Base-by-base conservation (phyloP, 2,329 filamentous ascomycete species). In the Ascosphaera acerosa region DNA sequence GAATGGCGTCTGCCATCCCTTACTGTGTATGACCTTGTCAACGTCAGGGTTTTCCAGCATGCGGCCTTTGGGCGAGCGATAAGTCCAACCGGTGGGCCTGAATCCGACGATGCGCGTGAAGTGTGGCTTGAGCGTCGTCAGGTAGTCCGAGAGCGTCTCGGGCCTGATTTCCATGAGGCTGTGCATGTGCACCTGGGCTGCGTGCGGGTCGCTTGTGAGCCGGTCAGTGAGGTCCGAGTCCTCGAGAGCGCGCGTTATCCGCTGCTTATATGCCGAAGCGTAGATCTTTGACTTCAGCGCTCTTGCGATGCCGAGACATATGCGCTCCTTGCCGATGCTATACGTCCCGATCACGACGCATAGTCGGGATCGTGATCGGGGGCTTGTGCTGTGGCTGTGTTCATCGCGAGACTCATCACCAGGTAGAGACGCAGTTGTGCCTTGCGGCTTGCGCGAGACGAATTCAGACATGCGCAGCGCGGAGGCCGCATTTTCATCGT, bases 121-220 rank as follows among this genome's bases (percentile, higher is more conserved):
- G 41, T 78, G 70, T 4, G 76, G 72, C 38, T 73, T 75, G 54
- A 80, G 76, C 20, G 66, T 62, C 42, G 73, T 67, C 4, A 94
- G 64, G 44, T 97, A 97, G 36, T 91, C 82, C 39, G 78, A 70
- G 1, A 97, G 40, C 0, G 84, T 91, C 40, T 92, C 82, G 19
- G 81, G 71, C 16, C 81, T 72, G 40, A 97, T 81, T 50, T 94
- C 84, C 61, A 87, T 87, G 6, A 97, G 61, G 43, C 76, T 81
- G 42, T 91, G 89, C 82, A 97, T 92, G 53, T 97, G 87, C 0
- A 97, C 81, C 50, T 94, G 84, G 0, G 87, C 87, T 42, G 78
- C 76, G 15, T 64, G 56, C 0, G 87, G 81, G 45, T 92, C 59
- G 5, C 62, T 61, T 0, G 87, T 97, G 43, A 97, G 64, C 3